phyloP scores from a whole-genome alignment of 2,329 filamentous ascomycete species.

The Cyphellophora europaea region DNA sequence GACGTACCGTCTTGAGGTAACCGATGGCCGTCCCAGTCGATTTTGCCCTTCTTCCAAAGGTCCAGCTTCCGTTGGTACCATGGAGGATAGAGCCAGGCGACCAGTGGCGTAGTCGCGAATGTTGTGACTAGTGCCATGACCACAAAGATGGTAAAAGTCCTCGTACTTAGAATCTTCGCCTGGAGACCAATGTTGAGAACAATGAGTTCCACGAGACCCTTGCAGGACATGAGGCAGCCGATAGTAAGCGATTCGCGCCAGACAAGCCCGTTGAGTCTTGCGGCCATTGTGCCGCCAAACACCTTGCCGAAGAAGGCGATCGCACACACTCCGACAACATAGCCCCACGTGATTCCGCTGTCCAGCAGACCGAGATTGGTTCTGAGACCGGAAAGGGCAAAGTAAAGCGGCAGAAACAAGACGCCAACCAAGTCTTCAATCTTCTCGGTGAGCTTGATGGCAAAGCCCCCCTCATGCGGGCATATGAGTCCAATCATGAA shows the following conservation, averaged over 20 bases:
- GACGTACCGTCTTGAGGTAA: constrained; percentile 26
- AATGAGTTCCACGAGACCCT: constrained; percentile 88
- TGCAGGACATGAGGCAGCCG: constrained; percentile 90
- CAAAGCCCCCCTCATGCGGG: constrained; percentile 55
- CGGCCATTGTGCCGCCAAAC: constrained; percentile 69
- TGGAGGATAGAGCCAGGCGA: constrained; percentile 62
- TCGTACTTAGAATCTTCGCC: constrained; percentile 67
- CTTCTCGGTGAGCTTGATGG: constrained; percentile 83
- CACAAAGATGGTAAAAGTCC: constrained; percentile 89
- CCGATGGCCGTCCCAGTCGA: constrained; percentile 71
- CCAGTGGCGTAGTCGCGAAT: constrained; percentile 71
- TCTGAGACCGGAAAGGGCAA: constrained; percentile 80
- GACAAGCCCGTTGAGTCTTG: constrained; percentile 63
- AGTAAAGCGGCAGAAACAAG: constrained; percentile 83
- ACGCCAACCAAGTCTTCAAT: constrained; percentile 83
- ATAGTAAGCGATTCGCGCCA: constrained; percentile 89
- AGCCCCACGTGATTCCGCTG: constrained; percentile 76
- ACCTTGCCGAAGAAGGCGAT: constrained; percentile 83
- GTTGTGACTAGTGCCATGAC: constrained; percentile 88
- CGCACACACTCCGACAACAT: constrained; percentile 72
- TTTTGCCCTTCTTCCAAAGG: constrained; percentile 72
- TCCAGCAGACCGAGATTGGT: constrained; percentile 81
- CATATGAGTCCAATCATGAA: constrained; percentile 86
- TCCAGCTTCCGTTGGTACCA: constrained; percentile 67
- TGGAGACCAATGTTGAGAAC: constrained; percentile 77